Evolutionary conservation across 768 basidiomycete genomes (phyloP), one percentile per base, ranked within the genome.

Genomic region (Lentinus brumalis): DNA sequence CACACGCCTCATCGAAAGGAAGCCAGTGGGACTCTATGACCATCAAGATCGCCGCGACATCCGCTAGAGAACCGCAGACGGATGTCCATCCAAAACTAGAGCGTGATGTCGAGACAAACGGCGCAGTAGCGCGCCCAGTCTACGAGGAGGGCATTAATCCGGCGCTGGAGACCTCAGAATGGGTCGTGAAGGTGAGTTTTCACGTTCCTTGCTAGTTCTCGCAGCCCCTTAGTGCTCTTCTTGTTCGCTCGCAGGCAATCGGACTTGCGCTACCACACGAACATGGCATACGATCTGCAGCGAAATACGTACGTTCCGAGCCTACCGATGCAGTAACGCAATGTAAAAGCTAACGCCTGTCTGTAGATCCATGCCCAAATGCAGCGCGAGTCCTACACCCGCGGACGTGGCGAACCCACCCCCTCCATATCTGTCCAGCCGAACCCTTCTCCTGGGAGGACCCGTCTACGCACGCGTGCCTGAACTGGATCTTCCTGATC

Each of bases 401-500:
- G 12, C 83, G 87, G 44, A 87, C 90, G 46, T 95, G 92, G 92
- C 84, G 88, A 39, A 86, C 85, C 1, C 88, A 91, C 61, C 81
- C 81, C 5, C 77, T 94, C 41, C 93, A 95, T 69, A 79, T 93
- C 40, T 82, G 83, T 66, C 89, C 93, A 8, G 77, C 83, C 0
- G 86, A 89, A 63, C 85, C 86, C 0, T 86, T 73, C 74, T 80
- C 61, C 70, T 82, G 9, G 67, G 75, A 12, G 74, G 55, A 87
- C 56, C 81, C 86, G 8, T 73, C 78, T 60, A 89, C 85, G 41
- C 82, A 77, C 69, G 74, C 77, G 44, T 83, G 81, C 50, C 76
- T 95, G 31, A 78, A 94, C 75, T 96, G 93, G 93, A 88, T 96
- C 60, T 95, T 96, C 74, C 83, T 92, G 61, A 87, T 96, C 44